phyloP scores from a whole-genome alignment of 306 rosid species.

The Rubus idaeus region DNA sequence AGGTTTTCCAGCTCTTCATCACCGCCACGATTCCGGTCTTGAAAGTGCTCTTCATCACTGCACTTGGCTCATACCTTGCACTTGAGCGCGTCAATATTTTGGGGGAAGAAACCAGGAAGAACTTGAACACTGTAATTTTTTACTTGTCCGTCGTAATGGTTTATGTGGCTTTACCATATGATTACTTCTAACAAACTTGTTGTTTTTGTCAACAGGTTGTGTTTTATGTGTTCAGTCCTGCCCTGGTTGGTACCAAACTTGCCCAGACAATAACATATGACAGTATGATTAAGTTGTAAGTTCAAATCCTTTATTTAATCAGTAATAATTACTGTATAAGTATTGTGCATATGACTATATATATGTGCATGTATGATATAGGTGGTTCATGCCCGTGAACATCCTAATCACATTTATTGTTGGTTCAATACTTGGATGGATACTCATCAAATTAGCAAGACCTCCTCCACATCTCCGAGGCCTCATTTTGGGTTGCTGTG shows the following conservation, averaged over 20 bases:
- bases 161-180: background rate
- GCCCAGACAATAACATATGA: conserved; percentile 43
- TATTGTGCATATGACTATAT: background rate
- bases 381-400: conserved; percentile 66
- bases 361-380: background rate
- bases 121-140: conserved; percentile 40
- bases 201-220: conserved; percentile 33
- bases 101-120: conserved; percentile 47
- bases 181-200: background rate
- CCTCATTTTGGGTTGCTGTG: conserved; percentile 55
- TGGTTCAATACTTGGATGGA: conserved; percentile 55
- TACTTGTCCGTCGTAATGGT: background rate
- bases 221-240: conserved; percentile 54
- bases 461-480: conserved; percentile 53
- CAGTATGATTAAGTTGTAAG: conserved; percentile 50
- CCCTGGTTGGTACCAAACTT: conserved; percentile 44
- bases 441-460: conserved; percentile 39
- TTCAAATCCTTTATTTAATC: background rate
- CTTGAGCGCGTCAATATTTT: conserved; percentile 42
- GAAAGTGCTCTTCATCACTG: conserved; percentile 54
- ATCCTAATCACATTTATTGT: conserved; percentile 45
- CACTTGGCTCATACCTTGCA: conserved; percentile 55
- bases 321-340: background rate
- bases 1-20: conserved; percentile 43
- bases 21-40: conserved; percentile 55